Base-by-base conservation (phyloP, 768 basidiomycete genomes). In the Asterophora parasitica region DNA sequence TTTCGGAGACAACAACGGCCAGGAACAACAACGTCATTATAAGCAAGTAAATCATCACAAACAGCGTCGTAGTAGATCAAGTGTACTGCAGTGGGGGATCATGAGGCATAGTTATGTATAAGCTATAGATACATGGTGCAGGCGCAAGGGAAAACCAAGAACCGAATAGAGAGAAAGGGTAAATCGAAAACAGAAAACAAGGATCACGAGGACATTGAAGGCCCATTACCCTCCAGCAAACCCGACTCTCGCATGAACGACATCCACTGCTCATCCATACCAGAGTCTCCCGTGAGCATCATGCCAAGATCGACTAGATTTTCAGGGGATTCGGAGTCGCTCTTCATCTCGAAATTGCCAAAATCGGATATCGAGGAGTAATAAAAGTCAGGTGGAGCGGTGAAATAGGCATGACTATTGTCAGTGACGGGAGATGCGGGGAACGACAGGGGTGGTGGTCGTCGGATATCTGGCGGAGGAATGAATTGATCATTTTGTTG, bases 191-290 rank as follows among this genome's bases (percentile, higher is more conserved):
- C 23, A 23, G 23, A 3, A 23, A 23, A 23, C n/a, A n/a, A 23
- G 6, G 23, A 6, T 23, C 6, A 23, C 6, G 23, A 23, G 6
- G 23, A 23, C 23, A 23, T n/a, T n/a, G n/a, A 23, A 23, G 23
- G 23, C 23, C 23, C 23, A 23, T 42, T 58, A n/a, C 55, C 68
- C 53, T 79, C 76, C 44, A 83, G 55, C 36, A 84, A 62, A 13
- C 79, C 81, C 8, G 78, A 76, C 47, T 82, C 77, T 31, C 75
- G 74, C 76, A 86, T 82, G 54, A 85, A 78, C 7, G 75, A 72
- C 58, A 71, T 74, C 84, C 84, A 86, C 56, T 78, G 78, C 44
- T 83, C 78, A 52, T 82, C 80, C 59, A 82, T 78, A 9, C 74
- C 73, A n/a, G 75, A 75, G 43, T 82, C 79, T 19, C 79, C 78